phyloP scores from a whole-genome alignment of 768 basidiomycete genomes.

The Lentinula detonsa region DNA sequence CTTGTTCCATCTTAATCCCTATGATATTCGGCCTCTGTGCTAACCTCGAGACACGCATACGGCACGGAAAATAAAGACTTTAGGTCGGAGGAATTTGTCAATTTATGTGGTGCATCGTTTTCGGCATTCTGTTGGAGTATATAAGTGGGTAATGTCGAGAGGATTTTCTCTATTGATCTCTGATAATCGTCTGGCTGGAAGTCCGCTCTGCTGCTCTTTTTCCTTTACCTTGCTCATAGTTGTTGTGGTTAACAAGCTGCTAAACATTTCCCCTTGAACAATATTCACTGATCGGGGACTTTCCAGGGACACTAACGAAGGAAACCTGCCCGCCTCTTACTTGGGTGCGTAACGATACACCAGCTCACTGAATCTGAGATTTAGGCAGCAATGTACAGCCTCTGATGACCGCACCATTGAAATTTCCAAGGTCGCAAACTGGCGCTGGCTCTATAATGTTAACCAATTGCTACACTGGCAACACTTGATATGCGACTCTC shows the following conservation, averaged over 20 bases:
- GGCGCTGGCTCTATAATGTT: conserved; percentile 42
- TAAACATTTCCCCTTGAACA: conserved; percentile 17
- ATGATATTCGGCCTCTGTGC: no score
- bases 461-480: conserved; percentile 44
- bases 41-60: not conserved
- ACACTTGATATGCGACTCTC: conserved; percentile 44
- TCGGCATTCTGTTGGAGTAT: not conserved
- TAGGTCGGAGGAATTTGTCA: not conserved
- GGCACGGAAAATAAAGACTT: not conserved
- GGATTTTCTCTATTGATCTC: not conserved
- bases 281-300: not conserved
- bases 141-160: not conserved
- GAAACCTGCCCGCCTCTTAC: conserved; percentile 45
- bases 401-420: conserved; percentile 34
- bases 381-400: conserved; percentile 32
- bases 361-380: not conserved
- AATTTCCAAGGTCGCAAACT: conserved; percentile 35
- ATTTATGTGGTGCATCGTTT: not conserved
- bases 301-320: conserved; percentile 15
- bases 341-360: conserved; percentile 18
- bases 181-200: not conserved
- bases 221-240: conserved; percentile 34
- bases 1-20: not conserved
- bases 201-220: conserved; percentile 32
- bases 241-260: conserved; percentile 48